Evolutionary conservation across 139 green algal species (phyloP), one percentile per base, ranked within the genome.

Genomic region (Penium margaritaceum): DNA sequence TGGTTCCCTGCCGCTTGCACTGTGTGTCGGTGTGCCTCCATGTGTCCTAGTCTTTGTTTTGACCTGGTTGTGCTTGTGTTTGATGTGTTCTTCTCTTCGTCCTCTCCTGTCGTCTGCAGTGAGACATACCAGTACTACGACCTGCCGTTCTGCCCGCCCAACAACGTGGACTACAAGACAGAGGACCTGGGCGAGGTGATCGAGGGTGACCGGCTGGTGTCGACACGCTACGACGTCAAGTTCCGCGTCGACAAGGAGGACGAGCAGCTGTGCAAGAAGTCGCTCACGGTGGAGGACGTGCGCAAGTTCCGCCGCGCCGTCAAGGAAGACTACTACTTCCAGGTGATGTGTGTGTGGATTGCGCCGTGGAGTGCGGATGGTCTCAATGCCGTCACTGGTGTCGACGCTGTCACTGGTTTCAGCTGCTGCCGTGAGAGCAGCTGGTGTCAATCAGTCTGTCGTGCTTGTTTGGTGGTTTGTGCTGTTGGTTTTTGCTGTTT

Each of bases 61-160:
- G 15, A 24, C 55, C 15, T 32, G 55, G 36, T 32, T 36, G 29
- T 38, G 5, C 55, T 21, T 38, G 27, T 38, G 55, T 38, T 19
- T 21, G 17, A 15, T 38, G 55, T 38, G 5, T 64, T 37, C 19
- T 38, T 35, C 9, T 38, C 27, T 17, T 63, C 27, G 14, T 68
- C 32, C 6, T 32, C 14, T 3, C 34, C 14, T 68, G 5, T 32
- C 32, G 21, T 55, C 5, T 65, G 37, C 66, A 79, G 76, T 29
- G 91, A 96, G 75, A 96, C 92, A 6, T 97, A 97, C 78, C 88
- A 96, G 82, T 97, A 95, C 73, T 98, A 95, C 81, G 89, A 88
- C 54, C 81, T 97, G 67, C 90, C 94, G 6, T 97, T 98, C 76
- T 98, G 94, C 83, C 81, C 84, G 36, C 81, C 90, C 34, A 32